These are phyloP conservation scores for Coemansia sp. DNA, from an alignment of 192 early-diverging fungal genomes.

Conservation along the genomic window DNA sequence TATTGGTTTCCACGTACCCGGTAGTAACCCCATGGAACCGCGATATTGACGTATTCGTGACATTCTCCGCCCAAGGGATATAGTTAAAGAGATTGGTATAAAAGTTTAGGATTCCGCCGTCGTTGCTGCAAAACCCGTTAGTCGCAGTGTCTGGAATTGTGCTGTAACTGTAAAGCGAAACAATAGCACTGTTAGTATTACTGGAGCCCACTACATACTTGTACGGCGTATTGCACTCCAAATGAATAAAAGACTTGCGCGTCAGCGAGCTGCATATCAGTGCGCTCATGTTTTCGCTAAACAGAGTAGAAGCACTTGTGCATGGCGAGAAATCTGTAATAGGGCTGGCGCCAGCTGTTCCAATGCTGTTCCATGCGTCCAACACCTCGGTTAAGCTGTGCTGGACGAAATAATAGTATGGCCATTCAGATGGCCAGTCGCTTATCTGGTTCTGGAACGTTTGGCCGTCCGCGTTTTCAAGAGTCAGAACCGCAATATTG, in stretches of 20 bases:
- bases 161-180: slow-evolving; percentile 17
- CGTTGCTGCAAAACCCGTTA: slow-evolving; percentile 8
- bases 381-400: not conserved
- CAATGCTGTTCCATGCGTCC: slow-evolving; percentile 7
- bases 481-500: slow-evolving; percentile 13
- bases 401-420: slow-evolving; percentile 6
- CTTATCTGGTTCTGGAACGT: not conserved
- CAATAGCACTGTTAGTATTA: not conserved
- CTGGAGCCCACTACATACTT: slow-evolving; percentile 14
- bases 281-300: not conserved
- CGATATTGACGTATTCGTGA: not conserved
- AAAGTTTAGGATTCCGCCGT: slow-evolving; percentile 1
- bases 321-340: not conserved
- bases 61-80: slow-evolving; percentile 12
- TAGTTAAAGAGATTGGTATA: slow-evolving; percentile 10
- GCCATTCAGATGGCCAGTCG: slow-evolving; percentile 17
- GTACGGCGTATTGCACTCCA: slow-evolving; percentile 7
- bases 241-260: slow-evolving; percentile 4
- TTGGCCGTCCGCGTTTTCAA: slow-evolving; percentile 3
- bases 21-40: not conserved
- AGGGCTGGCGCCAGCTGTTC: not conserved
- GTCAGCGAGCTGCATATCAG: not conserved
- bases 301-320: slow-evolving; percentile 7
- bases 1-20: not conserved
- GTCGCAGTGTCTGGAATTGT: not conserved